Base-by-base conservation (phyloP, 768 basidiomycete genomes). In the Naganishia onofrii region DNA sequence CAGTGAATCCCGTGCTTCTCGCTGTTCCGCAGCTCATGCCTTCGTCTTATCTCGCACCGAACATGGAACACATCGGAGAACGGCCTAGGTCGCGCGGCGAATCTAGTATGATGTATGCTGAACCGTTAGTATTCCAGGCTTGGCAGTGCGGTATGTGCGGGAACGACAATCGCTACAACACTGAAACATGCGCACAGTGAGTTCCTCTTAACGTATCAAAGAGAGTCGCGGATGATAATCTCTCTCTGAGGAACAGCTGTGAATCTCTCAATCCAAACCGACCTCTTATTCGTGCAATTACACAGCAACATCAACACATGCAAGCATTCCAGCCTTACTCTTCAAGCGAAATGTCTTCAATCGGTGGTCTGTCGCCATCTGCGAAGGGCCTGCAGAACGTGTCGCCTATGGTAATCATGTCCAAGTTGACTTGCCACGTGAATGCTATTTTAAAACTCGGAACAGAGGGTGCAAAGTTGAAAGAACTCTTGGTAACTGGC, bases 401-500 rank as follows among this genome's bases (percentile, higher is more conserved):
- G 21, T 71, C 70, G 12, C 70, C 66, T 15, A 56, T 66, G 23
- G 36, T 57, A 13, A 67, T 64, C 36, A 48, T 71, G 42, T 66
- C 54, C 10, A 67, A 68, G 36, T 38, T 71, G 23, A 48, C 66
- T 10, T 32, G 54, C 12, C 70, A 71, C 23, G 70, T 71, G 26
- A 46, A 71, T 13, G 66, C 70, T 12, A 38, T 71, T 13, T 19
- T 67, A 2, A 36, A 46, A 32, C 6, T 71, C 3, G 66, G 70
- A 6, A 46, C 58, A 31, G 54, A 55, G 31, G 70, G 70, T 31
- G 66, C 42, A 36, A 66, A 63, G 9, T 36, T 71, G 66, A 57
- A 52, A 46, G 64, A 66, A 10, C 32, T 71, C n/a, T 21, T 71
- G 15, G 70, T 71, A 19, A 66, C 58, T 26, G 70, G 70, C n/a